Percentiles rank a stretch among this genome's conserved stretches.
Evolutionary conservation across 306 rosid genomes (phyloP).

Genomic region (Lathyrus aphaca): DNA sequence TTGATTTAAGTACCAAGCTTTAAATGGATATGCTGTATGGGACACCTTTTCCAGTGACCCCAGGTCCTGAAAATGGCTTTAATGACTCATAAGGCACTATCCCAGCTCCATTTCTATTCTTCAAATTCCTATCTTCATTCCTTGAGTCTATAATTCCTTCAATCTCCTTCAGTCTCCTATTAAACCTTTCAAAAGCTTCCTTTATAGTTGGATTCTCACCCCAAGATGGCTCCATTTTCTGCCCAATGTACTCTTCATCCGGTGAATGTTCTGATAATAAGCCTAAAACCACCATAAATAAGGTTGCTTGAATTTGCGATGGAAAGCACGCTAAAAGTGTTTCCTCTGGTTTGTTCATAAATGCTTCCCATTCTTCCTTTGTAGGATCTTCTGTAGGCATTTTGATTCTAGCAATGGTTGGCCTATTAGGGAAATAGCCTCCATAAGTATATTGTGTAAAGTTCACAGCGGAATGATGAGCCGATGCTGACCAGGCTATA

Average conservation of each 20-base stretch:
- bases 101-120: conserved; percentile 54
- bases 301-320: conserved; percentile 51
- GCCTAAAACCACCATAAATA: conserved; percentile 37
- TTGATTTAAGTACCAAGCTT: not conserved
- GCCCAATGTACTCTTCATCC: conserved; percentile 51
- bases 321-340: conserved; percentile 49
- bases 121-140: conserved; percentile 36
- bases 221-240: conserved; percentile 46
- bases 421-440: conserved; percentile 52
- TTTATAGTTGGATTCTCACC: conserved; percentile 40
- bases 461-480: conserved; percentile 53
- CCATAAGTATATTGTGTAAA: conserved; percentile 48
- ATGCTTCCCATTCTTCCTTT: conserved; percentile 44
- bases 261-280: conserved; percentile 50
- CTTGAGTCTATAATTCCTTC: conserved; percentile 54
- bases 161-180: conserved; percentile 39
- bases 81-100: conserved; percentile 50
- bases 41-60: conserved; percentile 52
- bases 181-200: conserved; percentile 41
- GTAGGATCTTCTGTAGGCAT: conserved; percentile 55
- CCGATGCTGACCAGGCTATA: conserved; percentile 50
- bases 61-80: conserved; percentile 57
- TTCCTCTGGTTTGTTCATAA: conserved; percentile 40
- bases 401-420: conserved; percentile 45
- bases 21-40: conserved; percentile 55